A percentile compares a stretch with the other conserved stretches of the same genome.
Evolutionary conservation across 208 protist genomes (phyloP).

Genomic region (Leishmania aethiopica): DNA sequence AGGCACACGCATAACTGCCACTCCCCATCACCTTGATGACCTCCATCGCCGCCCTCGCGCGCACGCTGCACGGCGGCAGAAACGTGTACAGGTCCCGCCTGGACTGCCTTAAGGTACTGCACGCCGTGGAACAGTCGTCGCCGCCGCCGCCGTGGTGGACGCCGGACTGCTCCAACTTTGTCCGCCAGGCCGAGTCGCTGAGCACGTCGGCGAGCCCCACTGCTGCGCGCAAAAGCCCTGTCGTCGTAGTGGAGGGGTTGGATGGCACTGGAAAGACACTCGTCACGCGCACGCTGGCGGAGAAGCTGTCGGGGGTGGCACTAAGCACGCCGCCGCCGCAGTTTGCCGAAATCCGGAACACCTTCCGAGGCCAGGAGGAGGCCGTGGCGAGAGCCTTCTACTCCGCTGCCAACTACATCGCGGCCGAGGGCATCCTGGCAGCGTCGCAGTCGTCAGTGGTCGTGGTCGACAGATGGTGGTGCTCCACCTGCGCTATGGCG

Average conservation of each 20-base stretch:
- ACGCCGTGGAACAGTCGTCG: slow-evolving; percentile 26
- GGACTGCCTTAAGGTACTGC: slow-evolving; percentile 46
- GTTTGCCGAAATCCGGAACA: slow-evolving; percentile 41
- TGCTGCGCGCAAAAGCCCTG: slow-evolving; percentile 14
- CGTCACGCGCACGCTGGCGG: slow-evolving; percentile 42
- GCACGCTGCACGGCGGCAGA: slow-evolving; percentile 30
- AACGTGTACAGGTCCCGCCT: slow-evolving; percentile 52
- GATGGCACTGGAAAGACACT: slow-evolving; percentile 78
- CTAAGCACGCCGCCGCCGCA: slow-evolving; percentile 54
- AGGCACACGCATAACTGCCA: not conserved
- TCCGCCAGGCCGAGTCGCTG: slow-evolving; percentile 18
- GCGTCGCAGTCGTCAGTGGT: slow-evolving; percentile 23
- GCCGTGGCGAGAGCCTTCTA: slow-evolving; percentile 67
- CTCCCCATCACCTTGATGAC: not conserved
- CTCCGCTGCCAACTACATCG: slow-evolving; percentile 72
- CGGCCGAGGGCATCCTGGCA: slow-evolving; percentile 35
- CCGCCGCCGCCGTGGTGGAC: slow-evolving; percentile 65
- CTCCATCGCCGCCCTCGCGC: slow-evolving; percentile 15
- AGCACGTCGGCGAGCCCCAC: not conserved
- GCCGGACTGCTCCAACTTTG: slow-evolving; percentile 38
- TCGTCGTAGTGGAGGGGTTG: slow-evolving; percentile 70
- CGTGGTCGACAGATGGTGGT: slow-evolving; percentile 82
- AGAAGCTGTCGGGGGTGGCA: slow-evolving; percentile 36
- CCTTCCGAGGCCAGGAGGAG: slow-evolving; percentile 48
- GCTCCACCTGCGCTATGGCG: slow-evolving; percentile 79